A percentile compares a stretch with the other conserved stretches of the same genome.
Conservation (phyloP, 1,139 yeast genomes). For the Candida tunisiensis region DNA sequence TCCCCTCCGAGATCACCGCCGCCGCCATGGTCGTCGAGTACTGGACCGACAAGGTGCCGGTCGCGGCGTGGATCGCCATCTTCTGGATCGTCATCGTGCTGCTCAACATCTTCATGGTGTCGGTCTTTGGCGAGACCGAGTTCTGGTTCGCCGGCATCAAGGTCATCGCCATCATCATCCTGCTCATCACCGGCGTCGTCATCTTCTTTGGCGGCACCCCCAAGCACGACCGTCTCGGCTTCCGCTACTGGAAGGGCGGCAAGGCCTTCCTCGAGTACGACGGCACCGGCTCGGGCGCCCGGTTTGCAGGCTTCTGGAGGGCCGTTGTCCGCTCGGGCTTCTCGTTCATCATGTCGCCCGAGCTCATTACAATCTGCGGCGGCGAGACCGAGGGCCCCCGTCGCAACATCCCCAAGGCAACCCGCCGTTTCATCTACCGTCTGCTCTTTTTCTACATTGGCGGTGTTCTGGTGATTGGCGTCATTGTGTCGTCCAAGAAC, state of each 20-base stretch:
- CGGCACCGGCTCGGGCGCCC: slow-evolving; percentile 31
- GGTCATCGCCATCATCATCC: slow-evolving; percentile 45
- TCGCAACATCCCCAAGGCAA: slow-evolving; percentile 41
- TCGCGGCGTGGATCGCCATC: slow-evolving; percentile 46
- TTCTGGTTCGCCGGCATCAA: slow-evolving; percentile 44
- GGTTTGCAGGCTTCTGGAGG: slow-evolving; percentile 46
- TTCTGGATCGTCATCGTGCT: slow-evolving; percentile 38
- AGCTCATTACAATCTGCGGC: slow-evolving; percentile 57
- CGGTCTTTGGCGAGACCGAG: slow-evolving; percentile 66
- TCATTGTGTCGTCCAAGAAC: slow-evolving; percentile 40
- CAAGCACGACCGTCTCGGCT: slow-evolving; percentile 39
- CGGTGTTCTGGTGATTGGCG: slow-evolving; percentile 37
- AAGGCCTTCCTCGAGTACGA: slow-evolving; percentile 39
- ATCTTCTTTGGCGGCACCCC: slow-evolving; percentile 56
- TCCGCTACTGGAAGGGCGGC: slow-evolving; percentile 48
- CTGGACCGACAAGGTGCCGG: slow-evolving; percentile 25
- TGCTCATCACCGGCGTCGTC: slow-evolving; percentile 43
- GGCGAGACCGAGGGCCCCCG: slow-evolving; percentile 62
- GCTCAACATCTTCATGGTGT: slow-evolving; percentile 58
- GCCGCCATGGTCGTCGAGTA: slow-evolving; percentile 53
- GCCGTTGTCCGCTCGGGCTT: slow-evolving; percentile 42
- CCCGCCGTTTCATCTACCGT: slow-evolving; percentile 46
- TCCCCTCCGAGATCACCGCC: slow-evolving; percentile 64
- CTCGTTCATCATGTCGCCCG: slow-evolving; percentile 48
- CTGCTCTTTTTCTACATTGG: slow-evolving; percentile 38